Conservation (phyloP, 2,329 filamentous ascomycete genomes). For the Aspergillus aculeatus region DNA sequence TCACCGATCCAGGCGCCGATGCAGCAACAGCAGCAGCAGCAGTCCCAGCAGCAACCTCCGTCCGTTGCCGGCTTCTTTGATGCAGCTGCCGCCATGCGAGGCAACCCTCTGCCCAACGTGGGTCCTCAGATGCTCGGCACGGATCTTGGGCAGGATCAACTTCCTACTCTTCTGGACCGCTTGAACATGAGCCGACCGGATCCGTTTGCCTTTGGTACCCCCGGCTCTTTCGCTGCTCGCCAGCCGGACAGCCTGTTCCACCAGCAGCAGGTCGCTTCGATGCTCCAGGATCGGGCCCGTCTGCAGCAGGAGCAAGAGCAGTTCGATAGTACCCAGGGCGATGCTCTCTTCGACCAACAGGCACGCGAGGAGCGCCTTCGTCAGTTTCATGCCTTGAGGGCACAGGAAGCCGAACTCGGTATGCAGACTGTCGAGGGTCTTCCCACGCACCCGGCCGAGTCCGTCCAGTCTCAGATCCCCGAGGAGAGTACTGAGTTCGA, state of each 20-base stretch:
- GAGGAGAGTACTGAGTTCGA: conserved; percentile 20
- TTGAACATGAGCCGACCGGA: conserved; percentile 58
- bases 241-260: conserved; percentile 50
- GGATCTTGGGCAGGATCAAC: conserved; percentile 67
- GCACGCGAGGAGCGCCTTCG: conserved; percentile 67
- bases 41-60: conserved; percentile 43
- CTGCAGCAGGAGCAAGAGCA: conserved; percentile 62
- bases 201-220: conserved; percentile 49
- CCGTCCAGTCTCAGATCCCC: conserved; percentile 27
- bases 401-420: conserved; percentile 62
- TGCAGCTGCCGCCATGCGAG: conserved; percentile 40
- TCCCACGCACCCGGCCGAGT: conserved; percentile 41
- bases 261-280: conserved; percentile 57
- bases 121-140: conserved; percentile 46
- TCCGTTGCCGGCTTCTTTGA: conserved; percentile 71
- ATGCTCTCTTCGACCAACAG: conserved; percentile 51
- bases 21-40: conserved; percentile 52
- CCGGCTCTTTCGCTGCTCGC: conserved; percentile 46
- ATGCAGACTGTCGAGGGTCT: conserved; percentile 41
- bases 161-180: conserved; percentile 63
- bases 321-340: conserved; percentile 46
- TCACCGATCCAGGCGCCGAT: conserved; percentile 60
- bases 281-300: conserved; percentile 61
- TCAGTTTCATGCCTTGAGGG: conserved; percentile 77
- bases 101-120: conserved; percentile 41